A percentile compares a stretch with the other conserved stretches of the same genome.
Conservation (phyloP, 208 protist species). For the Leishmania mexicana region DNA sequence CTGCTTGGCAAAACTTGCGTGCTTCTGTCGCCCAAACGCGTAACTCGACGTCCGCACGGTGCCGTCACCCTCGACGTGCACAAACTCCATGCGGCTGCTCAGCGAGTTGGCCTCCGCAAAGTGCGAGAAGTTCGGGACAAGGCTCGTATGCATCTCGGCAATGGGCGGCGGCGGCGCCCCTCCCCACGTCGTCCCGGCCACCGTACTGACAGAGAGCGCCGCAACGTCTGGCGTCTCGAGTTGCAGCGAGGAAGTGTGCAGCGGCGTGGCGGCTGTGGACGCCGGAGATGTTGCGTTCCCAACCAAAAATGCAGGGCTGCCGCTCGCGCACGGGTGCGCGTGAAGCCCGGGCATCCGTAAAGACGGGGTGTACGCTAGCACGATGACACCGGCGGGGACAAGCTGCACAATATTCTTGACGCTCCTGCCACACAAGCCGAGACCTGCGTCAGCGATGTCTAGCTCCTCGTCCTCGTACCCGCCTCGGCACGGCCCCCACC, state of each 20-base stretch:
- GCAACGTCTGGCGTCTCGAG: constrained; percentile 8
- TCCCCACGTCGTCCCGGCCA: constrained; percentile 21
- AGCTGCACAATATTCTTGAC: constrained; percentile 36
- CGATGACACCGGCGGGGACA: constrained; percentile 53
- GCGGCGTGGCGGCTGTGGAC: neutral
- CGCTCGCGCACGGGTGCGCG: constrained; percentile 9
- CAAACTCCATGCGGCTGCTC: constrained; percentile 65
- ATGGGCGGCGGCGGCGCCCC: constrained; percentile 18
- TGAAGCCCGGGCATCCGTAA: neutral
- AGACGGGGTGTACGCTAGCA: constrained; percentile 35
- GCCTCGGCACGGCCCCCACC: constrained; percentile 23
- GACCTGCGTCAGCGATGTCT: constrained; percentile 1
- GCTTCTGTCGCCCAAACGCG: constrained; percentile 59
- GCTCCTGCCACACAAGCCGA: neutral
- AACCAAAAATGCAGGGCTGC: constrained; percentile 7
- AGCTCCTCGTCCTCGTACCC: constrained; percentile 17
- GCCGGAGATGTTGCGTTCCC: neutral
- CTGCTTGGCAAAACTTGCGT: constrained; percentile 67
- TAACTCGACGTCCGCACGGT: constrained; percentile 74
- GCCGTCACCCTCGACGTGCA: constrained; percentile 74
- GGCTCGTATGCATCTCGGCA: constrained; percentile 39
- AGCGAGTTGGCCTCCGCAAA: constrained; percentile 37
- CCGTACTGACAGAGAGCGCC: constrained; percentile 4
- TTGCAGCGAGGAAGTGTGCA: neutral
- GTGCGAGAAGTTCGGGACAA: constrained; percentile 59